Conservation (phyloP, 2,329 filamentous ascomycete genomes). For the Scytalidium lignicola region DNA sequence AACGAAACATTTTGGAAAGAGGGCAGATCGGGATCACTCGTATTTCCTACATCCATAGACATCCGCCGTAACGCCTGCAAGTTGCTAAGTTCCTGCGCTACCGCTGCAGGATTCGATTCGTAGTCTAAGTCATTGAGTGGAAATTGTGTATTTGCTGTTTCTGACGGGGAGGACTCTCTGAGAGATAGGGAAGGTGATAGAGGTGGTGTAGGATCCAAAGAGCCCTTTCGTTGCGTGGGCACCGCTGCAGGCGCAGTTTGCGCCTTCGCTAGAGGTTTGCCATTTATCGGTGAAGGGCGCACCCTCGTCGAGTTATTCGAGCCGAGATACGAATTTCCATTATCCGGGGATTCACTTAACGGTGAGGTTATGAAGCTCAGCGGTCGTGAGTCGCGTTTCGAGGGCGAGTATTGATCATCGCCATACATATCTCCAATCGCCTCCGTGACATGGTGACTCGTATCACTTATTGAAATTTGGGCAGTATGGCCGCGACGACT, state of each 20-base stretch:
- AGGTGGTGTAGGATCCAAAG: slow-evolving; percentile 23
- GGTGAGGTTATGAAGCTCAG: slow-evolving; percentile 50
- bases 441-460: slow-evolving; percentile 70
- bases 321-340: slow-evolving; percentile 21
- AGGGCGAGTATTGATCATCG: slow-evolving; percentile 45
- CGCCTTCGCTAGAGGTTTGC: slow-evolving; percentile 17
- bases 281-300: slow-evolving; percentile 22
- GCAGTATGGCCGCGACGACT: slow-evolving; percentile 27
- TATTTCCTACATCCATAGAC: slow-evolving; percentile 68
- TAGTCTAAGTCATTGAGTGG: slow-evolving; percentile 69
- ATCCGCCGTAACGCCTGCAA: slow-evolving; percentile 68
- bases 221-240: slow-evolving; percentile 22
- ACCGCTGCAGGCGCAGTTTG: slow-evolving; percentile 26
- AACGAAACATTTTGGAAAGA: slow-evolving; percentile 61
- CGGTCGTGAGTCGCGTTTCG: slow-evolving; percentile 48
- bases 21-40: slow-evolving; percentile 67
- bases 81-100: slow-evolving; percentile 69
- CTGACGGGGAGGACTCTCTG: slow-evolving; percentile 34
- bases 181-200: slow-evolving; percentile 33
- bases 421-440: slow-evolving; percentile 71
- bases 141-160: slow-evolving; percentile 55
- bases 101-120: slow-evolving; percentile 65
- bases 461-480: slow-evolving; percentile 52
- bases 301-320: slow-evolving; percentile 11
- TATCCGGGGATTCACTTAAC: slow-evolving; percentile 34